Evolutionary conservation across 1,284 basidiomycete genomes (phyloP), one percentile per base, ranked within the genome.

Genomic region (Ustanciosporium gigantosporum): DNA sequence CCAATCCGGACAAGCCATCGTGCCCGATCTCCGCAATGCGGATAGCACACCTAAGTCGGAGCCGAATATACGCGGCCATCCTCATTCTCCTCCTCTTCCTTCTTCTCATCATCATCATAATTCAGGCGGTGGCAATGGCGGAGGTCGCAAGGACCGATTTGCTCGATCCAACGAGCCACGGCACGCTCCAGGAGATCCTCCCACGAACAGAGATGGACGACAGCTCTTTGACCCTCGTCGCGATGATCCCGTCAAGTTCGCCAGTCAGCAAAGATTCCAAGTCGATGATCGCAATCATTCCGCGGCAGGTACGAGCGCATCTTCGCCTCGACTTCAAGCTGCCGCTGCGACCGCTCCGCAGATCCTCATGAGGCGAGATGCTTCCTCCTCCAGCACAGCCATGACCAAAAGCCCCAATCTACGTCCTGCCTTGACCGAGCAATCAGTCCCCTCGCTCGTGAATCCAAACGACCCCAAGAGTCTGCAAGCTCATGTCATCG

Each of bases 161-260:
- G 17, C 48, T 17, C 48, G 42, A 9, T 46, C 59, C 15, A 35
- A 65, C 16, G 61, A 65, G 19, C 41, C 47, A 4, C 31, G 61
- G 11, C 58, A 56, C 38, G 41, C 36, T 5, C 46, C 43, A 3
- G 55, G 55, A 19, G 61, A 65, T 7, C 25, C 55, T 7, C 25
- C 49, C 2, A 25, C 46, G 38, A 45, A 40, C 31, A 44, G 50
- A 20, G 50, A 49, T 36, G 55, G 48, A n/a, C 53, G 67, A 24
- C 59, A 70, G 42, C 67, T 93, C 0, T 92, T 91, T 52, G 89
- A 92, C 73, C 87, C 87, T 52, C 82, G 87, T 37, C 87, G 87
- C 74, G 87, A 93, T 74, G 88, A 93, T 74, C 88, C 90, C 0
- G 84, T 91, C 34, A 84, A 50, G 22, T 71, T 71, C 35, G 65